phyloP scores from a whole-genome alignment of 768 basidiomycete species.

The Tricholoma furcatifolium region DNA sequence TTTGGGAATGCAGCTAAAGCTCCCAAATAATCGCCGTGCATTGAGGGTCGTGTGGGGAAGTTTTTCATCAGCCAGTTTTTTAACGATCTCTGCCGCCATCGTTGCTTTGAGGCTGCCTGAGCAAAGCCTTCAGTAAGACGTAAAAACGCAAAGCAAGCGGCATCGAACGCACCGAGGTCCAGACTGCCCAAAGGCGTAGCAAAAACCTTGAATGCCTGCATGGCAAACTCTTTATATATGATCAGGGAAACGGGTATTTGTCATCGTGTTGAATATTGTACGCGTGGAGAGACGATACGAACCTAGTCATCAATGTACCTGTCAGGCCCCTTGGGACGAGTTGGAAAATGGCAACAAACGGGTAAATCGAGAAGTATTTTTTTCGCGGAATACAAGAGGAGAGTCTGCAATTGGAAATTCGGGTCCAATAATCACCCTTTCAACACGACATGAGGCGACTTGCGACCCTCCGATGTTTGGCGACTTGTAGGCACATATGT shows the following conservation, averaged over 20 bases:
- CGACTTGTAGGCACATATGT: slow-evolving; percentile 5
- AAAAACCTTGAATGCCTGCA: not conserved
- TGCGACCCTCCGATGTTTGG: too few relatives aligned
- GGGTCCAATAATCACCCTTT: slow-evolving; percentile 2
- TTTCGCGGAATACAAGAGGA: slow-evolving; percentile 8
- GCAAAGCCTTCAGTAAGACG: not conserved
- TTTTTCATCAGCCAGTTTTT: slow-evolving; percentile 14
- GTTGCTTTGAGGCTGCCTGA: not conserved
- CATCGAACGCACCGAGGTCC: not conserved
- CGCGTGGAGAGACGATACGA: not conserved
- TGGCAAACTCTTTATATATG: slow-evolving; percentile 1
- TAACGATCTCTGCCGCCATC: slow-evolving; percentile 9
- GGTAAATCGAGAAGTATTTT: not conserved
- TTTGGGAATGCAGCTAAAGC: slow-evolving; percentile 7
- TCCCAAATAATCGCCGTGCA: slow-evolving; percentile 18
- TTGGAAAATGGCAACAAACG: not conserved
- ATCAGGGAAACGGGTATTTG: not conserved
- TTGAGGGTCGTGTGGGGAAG: slow-evolving; percentile 13
- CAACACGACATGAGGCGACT: slow-evolving; percentile 8
- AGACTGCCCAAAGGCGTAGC: too few relatives aligned
- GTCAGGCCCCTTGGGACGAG: not conserved
- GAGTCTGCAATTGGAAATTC: slow-evolving; percentile 5
- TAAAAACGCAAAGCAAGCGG: not conserved
- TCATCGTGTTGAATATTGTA: not conserved
- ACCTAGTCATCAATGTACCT: slow-evolving; percentile 10